Evolutionary conservation across 371 early-diverging fungal species (phyloP), one percentile per base, ranked within the genome.

Genomic region (Mucor sp.): DNA sequence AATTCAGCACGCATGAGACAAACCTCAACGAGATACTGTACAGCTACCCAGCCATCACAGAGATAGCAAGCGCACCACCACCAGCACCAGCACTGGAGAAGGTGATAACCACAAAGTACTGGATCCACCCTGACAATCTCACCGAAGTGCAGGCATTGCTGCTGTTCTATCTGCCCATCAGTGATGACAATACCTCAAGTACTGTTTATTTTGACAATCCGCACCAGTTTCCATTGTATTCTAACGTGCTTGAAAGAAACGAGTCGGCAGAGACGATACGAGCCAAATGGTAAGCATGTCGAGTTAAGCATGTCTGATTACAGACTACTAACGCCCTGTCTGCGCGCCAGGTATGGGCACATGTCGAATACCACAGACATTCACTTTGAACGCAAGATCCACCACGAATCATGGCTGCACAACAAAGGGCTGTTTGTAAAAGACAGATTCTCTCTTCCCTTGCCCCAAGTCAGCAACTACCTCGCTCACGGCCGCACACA

Each of bases 41-140:
- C 56, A 56, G 32, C 19, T 56, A 30, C 28, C 50, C 50, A 23
- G 33, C 28, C 19, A 32, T 35, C 6, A 37, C 15, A 14, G 53
- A 50, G 23, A 33, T 32, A 23, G 2, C 32, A 17, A 50, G 37
- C 17, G 27, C 47, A 12, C 19, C 58, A 30, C 5, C 27, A 35
- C 30, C 30, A 30, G 4, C 30, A 6, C 58, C 33, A 17, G 12
- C n/a, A 2, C 28, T 30, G 53, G 14, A 17, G 6, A 48, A 50
- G 8, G 33, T 95, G 59, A 89, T 33, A 89, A 83, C 88, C 4
- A 57, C 28, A 23, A 64, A 67, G 11, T 71, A 60, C 15, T 70
- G 70, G 71, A 37, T 74, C 1, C 74, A 71, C 19, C 59, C 63
- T 1, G 71, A 74, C 50, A 27, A 74, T 50, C 14, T 70, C 3